Evolutionary conservation across 163 green algal genomes (phyloP).

Genomic region (Chloromonas sp.): DNA sequence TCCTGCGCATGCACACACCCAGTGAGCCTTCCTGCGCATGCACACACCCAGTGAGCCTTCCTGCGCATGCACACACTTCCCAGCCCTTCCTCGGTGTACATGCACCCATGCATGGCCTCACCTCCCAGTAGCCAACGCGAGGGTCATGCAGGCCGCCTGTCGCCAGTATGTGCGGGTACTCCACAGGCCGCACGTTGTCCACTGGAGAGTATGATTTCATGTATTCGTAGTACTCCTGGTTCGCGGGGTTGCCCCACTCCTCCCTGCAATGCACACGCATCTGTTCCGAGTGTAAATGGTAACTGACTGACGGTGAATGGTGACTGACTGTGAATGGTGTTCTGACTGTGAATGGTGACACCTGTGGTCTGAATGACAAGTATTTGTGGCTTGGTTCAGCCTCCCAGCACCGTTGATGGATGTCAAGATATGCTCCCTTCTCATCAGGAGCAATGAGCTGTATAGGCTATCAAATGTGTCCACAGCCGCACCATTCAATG

Average conservation of each 20-base stretch:
- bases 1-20: neutral
- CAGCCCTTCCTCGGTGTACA: no score
- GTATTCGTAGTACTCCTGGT: conserved; percentile 77
- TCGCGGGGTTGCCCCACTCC: conserved; percentile 71
- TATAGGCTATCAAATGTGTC: no score
- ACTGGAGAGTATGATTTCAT: conserved; percentile 65
- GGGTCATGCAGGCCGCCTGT: conserved; percentile 87
- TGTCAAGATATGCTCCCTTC: no score
- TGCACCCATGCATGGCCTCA: neutral
- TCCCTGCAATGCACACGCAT: conserved; percentile 1
- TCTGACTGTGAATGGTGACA: no score
- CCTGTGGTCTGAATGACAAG: no score
- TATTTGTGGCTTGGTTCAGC: no score
- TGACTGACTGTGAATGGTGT: no score
- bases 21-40: neutral
- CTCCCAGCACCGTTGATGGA: no score
- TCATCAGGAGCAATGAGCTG: no score
- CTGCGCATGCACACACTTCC: neutral
- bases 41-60: neutral
- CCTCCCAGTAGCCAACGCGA: conserved; percentile 59
- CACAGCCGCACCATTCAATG: conserved; percentile 54
- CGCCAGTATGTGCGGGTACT: conserved; percentile 89
- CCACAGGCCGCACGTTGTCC: conserved; percentile 26
- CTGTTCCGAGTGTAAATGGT: no score
- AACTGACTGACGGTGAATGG: no score